Evolutionary conservation across 257 asterid species (phyloP).

Genomic region (Nicotiana otophora): DNA sequence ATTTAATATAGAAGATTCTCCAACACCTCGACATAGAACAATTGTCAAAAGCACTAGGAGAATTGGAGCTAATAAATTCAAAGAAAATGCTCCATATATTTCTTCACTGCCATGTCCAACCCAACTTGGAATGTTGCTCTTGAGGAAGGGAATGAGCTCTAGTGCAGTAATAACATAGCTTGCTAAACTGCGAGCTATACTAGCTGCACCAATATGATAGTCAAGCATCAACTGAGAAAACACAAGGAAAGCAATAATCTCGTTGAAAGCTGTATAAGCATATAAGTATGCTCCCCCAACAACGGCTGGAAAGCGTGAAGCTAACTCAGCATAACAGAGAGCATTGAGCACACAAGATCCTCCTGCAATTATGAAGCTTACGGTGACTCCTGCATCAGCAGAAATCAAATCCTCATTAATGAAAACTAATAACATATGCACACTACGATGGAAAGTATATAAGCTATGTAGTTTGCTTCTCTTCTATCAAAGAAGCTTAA

Average conservation of each 20-base stretch:
- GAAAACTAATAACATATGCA: background rate
- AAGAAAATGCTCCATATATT: conserved; percentile 58
- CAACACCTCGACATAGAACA: conserved; percentile 87
- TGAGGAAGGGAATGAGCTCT: conserved; percentile 75
- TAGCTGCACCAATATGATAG: conserved; percentile 97
- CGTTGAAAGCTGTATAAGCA: conserved; percentile 91
- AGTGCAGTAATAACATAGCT: conserved; percentile 62
- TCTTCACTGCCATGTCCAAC: conserved; percentile 79
- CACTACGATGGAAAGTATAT: background rate
- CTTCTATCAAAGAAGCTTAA: background rate
- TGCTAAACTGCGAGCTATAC: conserved; percentile 96
- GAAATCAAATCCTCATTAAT: conserved; percentile 19
- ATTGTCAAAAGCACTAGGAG: conserved; percentile 58
- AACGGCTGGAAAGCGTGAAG: conserved; percentile 97
- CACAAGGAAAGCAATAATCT: conserved; percentile 90
- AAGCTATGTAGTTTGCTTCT: background rate
- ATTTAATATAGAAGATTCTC: conserved; percentile 85
- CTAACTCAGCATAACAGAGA: conserved; percentile 86
- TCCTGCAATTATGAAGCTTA: conserved; percentile 89
- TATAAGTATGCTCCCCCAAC: conserved; percentile 97
- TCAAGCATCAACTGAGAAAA: conserved; percentile 92
- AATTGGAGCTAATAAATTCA: conserved; percentile 79
- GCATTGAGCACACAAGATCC: conserved; percentile 81
- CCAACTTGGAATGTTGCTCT: conserved; percentile 72
- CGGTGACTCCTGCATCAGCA: conserved; percentile 67